Evolutionary conservation across 495 filamentous ascomycete species (phyloP).

Genomic region (Trichoderma reesei): DNA sequence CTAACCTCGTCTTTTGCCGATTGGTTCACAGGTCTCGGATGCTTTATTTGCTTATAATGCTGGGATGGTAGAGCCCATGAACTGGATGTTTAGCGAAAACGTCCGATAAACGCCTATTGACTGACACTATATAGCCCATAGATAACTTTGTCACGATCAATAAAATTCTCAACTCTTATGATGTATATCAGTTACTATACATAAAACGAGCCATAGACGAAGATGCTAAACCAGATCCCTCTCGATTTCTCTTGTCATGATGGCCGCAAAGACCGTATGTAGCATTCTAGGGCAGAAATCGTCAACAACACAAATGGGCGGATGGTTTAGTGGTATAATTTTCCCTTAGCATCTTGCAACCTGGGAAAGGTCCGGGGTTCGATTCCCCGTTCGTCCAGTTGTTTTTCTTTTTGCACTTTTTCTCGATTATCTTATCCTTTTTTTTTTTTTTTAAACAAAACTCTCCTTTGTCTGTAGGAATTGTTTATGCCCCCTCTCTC

Average conservation of each 20-base stretch:
- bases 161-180: no score
- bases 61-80: not conserved
- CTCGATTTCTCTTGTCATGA: no score
- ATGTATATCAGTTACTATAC: no score
- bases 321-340: constrained; percentile 9
- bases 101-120: not conserved
- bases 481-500: no score
- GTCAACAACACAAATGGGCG: constrained; percentile 6
- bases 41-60: not conserved
- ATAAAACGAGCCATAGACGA: no score
- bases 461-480: no score
- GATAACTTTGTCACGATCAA: no score
- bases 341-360: constrained; percentile 8
- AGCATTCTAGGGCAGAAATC: not conserved
- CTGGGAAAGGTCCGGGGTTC: constrained; percentile 28
- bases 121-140: not conserved
- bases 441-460: not conserved
- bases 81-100: not conserved
- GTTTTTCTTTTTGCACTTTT: not conserved
- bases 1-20: not conserved
- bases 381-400: constrained; percentile 26
- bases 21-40: not conserved
- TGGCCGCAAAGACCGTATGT: not conserved
- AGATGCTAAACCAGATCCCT: no score
- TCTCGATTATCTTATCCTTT: not conserved